Percentiles rank a stretch among this genome's conserved stretches.
phyloP scores from a whole-genome alignment of 2,329 filamentous ascomycete species.

The Diaporthe eres region DNA sequence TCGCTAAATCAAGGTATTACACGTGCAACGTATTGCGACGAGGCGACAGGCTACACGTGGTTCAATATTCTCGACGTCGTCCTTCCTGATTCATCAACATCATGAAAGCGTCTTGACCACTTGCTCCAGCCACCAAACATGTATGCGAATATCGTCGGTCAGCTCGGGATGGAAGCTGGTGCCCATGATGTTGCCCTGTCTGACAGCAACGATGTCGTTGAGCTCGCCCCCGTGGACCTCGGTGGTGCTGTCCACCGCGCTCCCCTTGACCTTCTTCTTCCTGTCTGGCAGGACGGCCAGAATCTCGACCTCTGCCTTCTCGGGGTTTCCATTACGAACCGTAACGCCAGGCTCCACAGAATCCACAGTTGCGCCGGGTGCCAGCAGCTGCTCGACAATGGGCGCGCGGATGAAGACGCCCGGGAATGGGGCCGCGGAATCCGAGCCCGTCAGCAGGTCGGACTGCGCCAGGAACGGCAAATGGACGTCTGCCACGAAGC shows the following conservation, averaged over 20 bases:
- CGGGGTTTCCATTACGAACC: constrained; percentile 43
- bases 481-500: constrained; percentile 83
- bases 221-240: constrained; percentile 57
- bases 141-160: constrained; percentile 88
- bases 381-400: constrained; percentile 86
- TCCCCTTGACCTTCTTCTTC: constrained; percentile 51
- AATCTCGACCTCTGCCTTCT: constrained; percentile 58
- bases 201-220: constrained; percentile 88
- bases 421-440: constrained; percentile 70
- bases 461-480: constrained; percentile 75
- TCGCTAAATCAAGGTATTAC: background rate
- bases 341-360: constrained; percentile 56
- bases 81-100: background rate
- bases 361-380: constrained; percentile 44
- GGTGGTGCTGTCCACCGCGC: constrained; percentile 51
- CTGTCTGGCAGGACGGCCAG: constrained; percentile 65
- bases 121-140: constrained; percentile 91
- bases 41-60: background rate
- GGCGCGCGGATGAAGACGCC: constrained; percentile 96
- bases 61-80: background rate
- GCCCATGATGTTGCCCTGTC: constrained; percentile 91
- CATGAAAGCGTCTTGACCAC: constrained; percentile 60
- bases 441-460: constrained; percentile 44
- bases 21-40: background rate
- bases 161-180: constrained; percentile 97